Evolutionary conservation across 768 basidiomycete species (phyloP).

Genomic region (Pholiota conissans): DNA sequence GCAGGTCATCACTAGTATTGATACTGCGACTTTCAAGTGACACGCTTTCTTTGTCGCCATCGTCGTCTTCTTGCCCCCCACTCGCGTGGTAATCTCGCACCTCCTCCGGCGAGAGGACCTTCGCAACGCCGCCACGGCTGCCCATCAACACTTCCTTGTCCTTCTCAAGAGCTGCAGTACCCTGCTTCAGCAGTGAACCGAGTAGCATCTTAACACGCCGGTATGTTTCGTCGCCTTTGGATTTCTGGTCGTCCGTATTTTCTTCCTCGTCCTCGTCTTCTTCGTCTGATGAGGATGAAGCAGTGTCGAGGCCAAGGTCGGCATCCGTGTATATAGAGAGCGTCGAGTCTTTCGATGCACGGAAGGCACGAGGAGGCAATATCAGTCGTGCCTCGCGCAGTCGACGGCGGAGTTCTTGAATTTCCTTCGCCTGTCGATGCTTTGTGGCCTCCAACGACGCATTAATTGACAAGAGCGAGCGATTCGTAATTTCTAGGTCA

Average conservation of each 20-base stretch:
- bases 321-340: conserved; percentile 24
- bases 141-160: conserved; percentile 52
- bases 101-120: conserved; percentile 76
- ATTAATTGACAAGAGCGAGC: conserved; percentile 84
- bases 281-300: conserved; percentile 11
- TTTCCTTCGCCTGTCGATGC: conserved; percentile 80
- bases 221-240: conserved; percentile 55
- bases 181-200: conserved; percentile 59
- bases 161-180: conserved; percentile 62
- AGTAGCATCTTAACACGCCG: conserved; percentile 63
- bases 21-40: background rate
- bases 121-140: conserved; percentile 46
- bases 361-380: conserved; percentile 66
- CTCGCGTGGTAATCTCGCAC: conserved; percentile 57
- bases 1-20: background rate
- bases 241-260: conserved; percentile 30
- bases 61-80: conserved; percentile 27
- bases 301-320: conserved; percentile 40
- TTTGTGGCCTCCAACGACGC: conserved; percentile 78
- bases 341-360: conserved; percentile 50
- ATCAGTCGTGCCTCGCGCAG: conserved; percentile 80
- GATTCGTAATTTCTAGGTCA: conserved; percentile 89
- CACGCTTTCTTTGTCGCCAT: conserved; percentile 24
- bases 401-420: conserved; percentile 79
- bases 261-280: conserved; percentile 51